Percentiles rank a stretch among this genome's conserved stretches.
phyloP scores from a whole-genome alignment of 768 basidiomycete genomes.

The Austroboletus eburneus region DNA sequence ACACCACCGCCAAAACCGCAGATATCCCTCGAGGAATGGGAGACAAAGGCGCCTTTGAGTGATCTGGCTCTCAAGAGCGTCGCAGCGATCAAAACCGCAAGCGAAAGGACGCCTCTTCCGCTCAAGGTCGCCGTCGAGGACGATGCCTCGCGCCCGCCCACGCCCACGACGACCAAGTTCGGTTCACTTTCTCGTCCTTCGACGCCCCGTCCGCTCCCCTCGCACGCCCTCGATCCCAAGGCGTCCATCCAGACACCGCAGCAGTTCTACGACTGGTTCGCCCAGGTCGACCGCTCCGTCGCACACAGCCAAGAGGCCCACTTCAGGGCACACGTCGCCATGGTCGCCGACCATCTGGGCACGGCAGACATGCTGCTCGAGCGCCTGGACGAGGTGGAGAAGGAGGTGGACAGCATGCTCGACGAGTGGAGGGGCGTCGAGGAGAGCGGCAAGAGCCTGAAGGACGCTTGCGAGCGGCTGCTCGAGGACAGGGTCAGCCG shows the following conservation, averaged over 20 bases:
- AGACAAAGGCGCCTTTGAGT: slow-evolving; percentile 69
- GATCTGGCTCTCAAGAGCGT: slow-evolving; percentile 70
- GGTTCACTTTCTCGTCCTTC: slow-evolving; percentile 42
- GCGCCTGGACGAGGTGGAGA: slow-evolving; percentile 68
- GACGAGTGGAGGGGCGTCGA: slow-evolving; percentile 86
- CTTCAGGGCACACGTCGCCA: slow-evolving; percentile 80
- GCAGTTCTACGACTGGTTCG: slow-evolving; percentile 97
- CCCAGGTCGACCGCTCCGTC: slow-evolving; percentile 82
- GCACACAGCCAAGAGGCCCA: slow-evolving; percentile 93
- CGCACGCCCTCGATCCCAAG: slow-evolving; percentile 66
- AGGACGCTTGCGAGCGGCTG: slow-evolving; percentile 86
- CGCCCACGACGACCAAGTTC: slow-evolving; percentile 37
- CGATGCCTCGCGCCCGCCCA: slow-evolving; percentile 29
- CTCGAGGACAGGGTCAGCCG: slow-evolving; percentile 80
- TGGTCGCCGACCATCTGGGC: slow-evolving; percentile 68
- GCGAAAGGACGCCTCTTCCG: slow-evolving; percentile 61
- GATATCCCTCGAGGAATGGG: slow-evolving; percentile 88
- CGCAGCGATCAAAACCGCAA: slow-evolving; percentile 54
- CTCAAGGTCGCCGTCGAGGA: slow-evolving; percentile 60
- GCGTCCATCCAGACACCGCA: slow-evolving; percentile 85
- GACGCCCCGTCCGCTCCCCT: slow-evolving; percentile 33
- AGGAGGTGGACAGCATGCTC: slow-evolving; percentile 75
- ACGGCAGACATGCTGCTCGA: slow-evolving; percentile 75
- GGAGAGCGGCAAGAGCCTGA: slow-evolving; percentile 85
- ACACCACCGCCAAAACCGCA: slow-evolving; percentile 37